Percentiles rank a stretch among this genome's conserved stretches.
Conservation (phyloP, 345 rosid genomes). For the Heritiera fomes region DNA sequence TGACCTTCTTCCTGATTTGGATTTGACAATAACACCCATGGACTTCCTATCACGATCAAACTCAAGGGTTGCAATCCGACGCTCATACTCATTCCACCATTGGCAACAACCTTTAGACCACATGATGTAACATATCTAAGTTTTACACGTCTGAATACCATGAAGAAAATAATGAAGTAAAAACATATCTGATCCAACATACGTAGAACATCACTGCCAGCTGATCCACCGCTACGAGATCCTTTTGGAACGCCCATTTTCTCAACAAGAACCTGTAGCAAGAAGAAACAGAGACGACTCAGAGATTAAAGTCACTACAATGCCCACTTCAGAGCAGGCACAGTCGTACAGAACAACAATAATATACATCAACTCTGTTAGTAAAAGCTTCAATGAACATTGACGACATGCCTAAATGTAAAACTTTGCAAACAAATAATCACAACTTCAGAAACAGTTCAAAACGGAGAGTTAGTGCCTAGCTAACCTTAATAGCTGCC, state of each 20-base stretch:
- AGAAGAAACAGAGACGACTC: neutral
- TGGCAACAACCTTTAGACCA: slow-evolving; percentile 48
- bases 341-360: neutral
- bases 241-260: slow-evolving; percentile 65
- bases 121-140: slow-evolving; percentile 9
- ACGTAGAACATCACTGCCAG: slow-evolving; percentile 36
- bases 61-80: slow-evolving; percentile 66
- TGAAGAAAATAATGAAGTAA: neutral
- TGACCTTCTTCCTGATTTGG: slow-evolving; percentile 44
- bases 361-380: neutral
- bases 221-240: slow-evolving; percentile 13
- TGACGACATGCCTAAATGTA: neutral
- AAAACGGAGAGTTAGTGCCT: neutral
- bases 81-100: slow-evolving; percentile 54
- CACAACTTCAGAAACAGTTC: neutral
- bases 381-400: neutral
- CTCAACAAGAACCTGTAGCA: slow-evolving; percentile 63
- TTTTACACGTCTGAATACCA: slow-evolving; percentile 4
- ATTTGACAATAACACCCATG: slow-evolving; percentile 66
- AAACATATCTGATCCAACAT: slow-evolving; percentile 14
- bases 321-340: slow-evolving; percentile 6
- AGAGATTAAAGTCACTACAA: neutral
- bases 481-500: slow-evolving; percentile 66
- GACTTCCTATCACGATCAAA: slow-evolving; percentile 76
- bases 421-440: neutral